These are phyloP conservation scores for Kluyveromyces lactis DNA, from an alignment of 805 yeast species.

Conservation along the genomic window DNA sequence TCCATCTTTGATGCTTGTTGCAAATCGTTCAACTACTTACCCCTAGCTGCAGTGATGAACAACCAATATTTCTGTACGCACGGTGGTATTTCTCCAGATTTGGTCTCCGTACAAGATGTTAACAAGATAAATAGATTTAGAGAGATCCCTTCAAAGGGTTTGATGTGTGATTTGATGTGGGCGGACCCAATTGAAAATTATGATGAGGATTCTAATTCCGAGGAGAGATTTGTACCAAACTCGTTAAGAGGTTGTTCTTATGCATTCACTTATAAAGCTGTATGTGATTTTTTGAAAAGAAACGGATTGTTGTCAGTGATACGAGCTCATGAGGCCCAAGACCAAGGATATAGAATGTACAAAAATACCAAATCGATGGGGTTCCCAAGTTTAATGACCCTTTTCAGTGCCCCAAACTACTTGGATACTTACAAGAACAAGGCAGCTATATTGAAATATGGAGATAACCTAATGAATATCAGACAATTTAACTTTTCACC, in stretches of 20 bases:
- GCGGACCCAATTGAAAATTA: constrained; percentile 91
- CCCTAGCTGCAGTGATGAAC: constrained; percentile 89
- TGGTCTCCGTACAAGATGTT: constrained; percentile 62
- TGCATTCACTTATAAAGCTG: constrained; percentile 77
- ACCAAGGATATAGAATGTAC: constrained; percentile 94
- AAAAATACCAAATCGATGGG: constrained; percentile 75
- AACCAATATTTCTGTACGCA: constrained; percentile 93
- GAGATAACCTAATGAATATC: constrained; percentile 86
- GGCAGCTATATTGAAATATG: constrained; percentile 91
- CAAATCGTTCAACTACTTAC: constrained; percentile 74
- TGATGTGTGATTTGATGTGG: constrained; percentile 94
- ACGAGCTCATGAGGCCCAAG: constrained; percentile 97
- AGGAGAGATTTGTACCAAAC: constrained; percentile 49
- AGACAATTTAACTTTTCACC: constrained; percentile 89
- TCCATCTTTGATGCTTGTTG: constrained; percentile 65
- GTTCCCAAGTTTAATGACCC: constrained; percentile 82
- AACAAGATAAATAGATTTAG: constrained; percentile 66
- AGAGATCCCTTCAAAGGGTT: constrained; percentile 88
- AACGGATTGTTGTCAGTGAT: constrained; percentile 78
- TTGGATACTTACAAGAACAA: constrained; percentile 87
- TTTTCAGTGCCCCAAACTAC: constrained; percentile 94
- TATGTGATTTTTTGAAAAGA: constrained; percentile 66
- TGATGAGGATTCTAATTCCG: constrained; percentile 49
- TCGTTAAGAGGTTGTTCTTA: constrained; percentile 86
- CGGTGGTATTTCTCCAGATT: constrained; percentile 89